These are phyloP conservation scores for Ammopiptanthus mongolicus DNA, from an alignment of 306 rosid genomes.

Conservation along the genomic window DNA sequence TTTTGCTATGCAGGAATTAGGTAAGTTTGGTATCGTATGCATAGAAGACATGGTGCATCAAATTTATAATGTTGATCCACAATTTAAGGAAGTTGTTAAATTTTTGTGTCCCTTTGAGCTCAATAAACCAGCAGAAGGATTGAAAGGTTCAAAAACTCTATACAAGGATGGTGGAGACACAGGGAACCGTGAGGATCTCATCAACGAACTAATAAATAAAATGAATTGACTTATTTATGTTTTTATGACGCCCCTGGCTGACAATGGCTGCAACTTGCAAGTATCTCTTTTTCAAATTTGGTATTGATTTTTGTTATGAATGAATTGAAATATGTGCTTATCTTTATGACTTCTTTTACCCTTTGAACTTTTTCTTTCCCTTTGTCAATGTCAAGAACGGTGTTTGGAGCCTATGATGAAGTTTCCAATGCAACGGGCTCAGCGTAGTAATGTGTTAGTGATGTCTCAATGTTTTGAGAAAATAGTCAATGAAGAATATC, in stretches of 20 bases:
- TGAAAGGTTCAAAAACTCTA: conserved; percentile 53
- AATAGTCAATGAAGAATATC: too few relatives aligned
- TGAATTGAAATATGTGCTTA: not conserved
- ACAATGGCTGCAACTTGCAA: not conserved
- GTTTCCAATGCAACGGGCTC: too few relatives aligned
- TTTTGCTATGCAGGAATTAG: conserved; percentile 53
- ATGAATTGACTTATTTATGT: conserved; percentile 50
- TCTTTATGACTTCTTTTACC: not conserved
- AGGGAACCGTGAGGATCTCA: conserved; percentile 69
- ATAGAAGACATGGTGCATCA: conserved; percentile 86
- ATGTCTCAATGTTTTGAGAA: too few relatives aligned
- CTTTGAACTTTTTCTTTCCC: not conserved
- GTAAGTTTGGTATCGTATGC: conserved; percentile 60
- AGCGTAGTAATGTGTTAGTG: too few relatives aligned
- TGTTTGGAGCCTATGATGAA: not conserved
- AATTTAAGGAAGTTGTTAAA: conserved; percentile 63
- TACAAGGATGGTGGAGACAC: conserved; percentile 78
- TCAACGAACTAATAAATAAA: conserved; percentile 65
- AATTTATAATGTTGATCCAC: conserved; percentile 63
- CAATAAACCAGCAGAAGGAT: conserved; percentile 57
- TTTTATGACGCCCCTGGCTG: not conserved
- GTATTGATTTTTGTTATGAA: not conserved
- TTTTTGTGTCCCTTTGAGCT: conserved; percentile 79
- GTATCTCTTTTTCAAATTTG: not conserved
- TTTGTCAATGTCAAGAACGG: not conserved